These are phyloP conservation scores for Melanomma pulvis-pyrius DNA, from an alignment of 495 filamentous ascomycete species.

Conservation along the genomic window DNA sequence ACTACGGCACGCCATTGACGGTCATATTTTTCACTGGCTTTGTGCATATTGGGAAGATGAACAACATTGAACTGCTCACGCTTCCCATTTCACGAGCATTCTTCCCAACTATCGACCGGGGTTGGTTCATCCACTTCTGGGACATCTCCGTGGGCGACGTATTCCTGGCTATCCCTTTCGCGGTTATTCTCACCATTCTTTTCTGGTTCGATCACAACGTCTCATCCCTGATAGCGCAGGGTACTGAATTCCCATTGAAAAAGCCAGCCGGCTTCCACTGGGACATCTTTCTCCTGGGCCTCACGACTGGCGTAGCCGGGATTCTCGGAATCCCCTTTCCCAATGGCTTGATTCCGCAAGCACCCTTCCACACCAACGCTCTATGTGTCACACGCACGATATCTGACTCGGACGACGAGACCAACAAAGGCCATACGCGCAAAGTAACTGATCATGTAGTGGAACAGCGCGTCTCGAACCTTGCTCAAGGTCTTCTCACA, in stretches of 20 bases:
- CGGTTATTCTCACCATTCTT: constrained; percentile 78
- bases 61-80: constrained; percentile 52
- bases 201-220: constrained; percentile 88
- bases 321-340: constrained; percentile 87
- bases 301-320: constrained; percentile 83
- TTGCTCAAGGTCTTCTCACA: constrained; percentile 79
- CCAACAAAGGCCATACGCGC: constrained; percentile 63
- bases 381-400: constrained; percentile 50
- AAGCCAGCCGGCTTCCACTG: constrained; percentile 97
- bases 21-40: constrained; percentile 89
- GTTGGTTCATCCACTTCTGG: constrained; percentile 91
- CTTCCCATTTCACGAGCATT: constrained; percentile 62
- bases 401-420: constrained; percentile 52
- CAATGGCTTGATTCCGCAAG: constrained; percentile 80
- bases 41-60: constrained; percentile 81
- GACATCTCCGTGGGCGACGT: constrained; percentile 72
- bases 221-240: constrained; percentile 81
- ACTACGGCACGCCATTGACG: constrained; percentile 61
- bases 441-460: constrained; percentile 67
- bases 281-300: constrained; percentile 89
- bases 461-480: constrained; percentile 87
- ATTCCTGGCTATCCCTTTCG: constrained; percentile 88
- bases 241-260: constrained; percentile 84
- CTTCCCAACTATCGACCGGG: constrained; percentile 74
- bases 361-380: constrained; percentile 87